phyloP scores from a whole-genome alignment of 139 green algal genomes.

The Micractinium sp. region DNA sequence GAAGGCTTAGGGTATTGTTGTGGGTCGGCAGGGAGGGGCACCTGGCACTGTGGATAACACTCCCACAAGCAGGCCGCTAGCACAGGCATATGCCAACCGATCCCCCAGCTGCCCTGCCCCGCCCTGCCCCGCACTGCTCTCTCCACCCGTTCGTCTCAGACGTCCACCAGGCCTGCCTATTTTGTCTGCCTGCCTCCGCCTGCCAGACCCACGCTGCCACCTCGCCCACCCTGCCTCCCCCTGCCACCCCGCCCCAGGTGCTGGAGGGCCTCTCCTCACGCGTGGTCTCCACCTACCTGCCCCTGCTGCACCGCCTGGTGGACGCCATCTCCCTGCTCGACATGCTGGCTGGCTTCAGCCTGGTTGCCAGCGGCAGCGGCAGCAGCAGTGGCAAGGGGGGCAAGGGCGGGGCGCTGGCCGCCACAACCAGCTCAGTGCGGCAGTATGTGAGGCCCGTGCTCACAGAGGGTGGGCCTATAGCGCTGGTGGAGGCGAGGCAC shows the following conservation, averaged over 20 bases:
- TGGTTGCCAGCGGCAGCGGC: slow-evolving; percentile 24
- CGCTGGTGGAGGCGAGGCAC: slow-evolving; percentile 65
- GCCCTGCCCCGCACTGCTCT: background rate
- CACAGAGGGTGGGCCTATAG: slow-evolving; percentile 49
- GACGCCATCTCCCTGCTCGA: slow-evolving; percentile 86
- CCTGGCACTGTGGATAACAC: background rate
- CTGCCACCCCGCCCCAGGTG: slow-evolving; percentile 50
- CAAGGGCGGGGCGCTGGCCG: background rate
- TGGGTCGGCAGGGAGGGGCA: background rate
- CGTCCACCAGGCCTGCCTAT: no score
- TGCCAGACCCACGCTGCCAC: background rate
- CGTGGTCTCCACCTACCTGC: slow-evolving; percentile 60
- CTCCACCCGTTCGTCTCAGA: no score
- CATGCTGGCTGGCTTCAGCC: slow-evolving; percentile 76
- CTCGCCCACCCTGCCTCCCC: background rate
- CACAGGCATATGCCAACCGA: no score
- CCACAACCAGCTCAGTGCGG: background rate
- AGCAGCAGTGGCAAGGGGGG: background rate
- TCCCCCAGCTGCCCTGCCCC: background rate
- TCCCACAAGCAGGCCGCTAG: background rate
- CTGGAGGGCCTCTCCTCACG: slow-evolving; percentile 60
- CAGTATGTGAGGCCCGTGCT: slow-evolving; percentile 60
- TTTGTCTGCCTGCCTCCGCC: no score
- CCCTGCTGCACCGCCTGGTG: slow-evolving; percentile 73
- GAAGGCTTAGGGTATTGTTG: no score